Conservation (phyloP, 2,329 filamentous ascomycete species). For the Stromatinia cepivora region DNA sequence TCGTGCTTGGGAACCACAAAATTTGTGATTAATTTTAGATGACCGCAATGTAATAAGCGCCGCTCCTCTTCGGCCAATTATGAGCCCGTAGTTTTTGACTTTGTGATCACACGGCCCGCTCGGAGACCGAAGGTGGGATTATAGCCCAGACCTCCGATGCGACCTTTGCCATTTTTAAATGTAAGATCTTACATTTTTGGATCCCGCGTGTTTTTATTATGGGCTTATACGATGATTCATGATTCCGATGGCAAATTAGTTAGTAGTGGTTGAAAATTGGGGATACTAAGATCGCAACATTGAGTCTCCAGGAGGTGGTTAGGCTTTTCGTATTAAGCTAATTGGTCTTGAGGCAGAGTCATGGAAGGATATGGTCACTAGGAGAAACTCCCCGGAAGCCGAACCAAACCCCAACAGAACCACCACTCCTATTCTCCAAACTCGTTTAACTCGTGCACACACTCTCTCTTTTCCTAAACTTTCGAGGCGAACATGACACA, state of each 20-base stretch:
- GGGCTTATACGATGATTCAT: background rate
- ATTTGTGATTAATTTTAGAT: background rate
- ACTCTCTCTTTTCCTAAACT: background rate
- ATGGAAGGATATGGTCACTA: background rate
- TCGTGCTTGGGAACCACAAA: background rate
- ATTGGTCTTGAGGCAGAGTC: no score
- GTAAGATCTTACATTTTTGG: background rate
- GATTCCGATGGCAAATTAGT: background rate
- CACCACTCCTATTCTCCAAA: background rate
- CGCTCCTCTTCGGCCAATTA: background rate
- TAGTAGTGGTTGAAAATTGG: background rate
- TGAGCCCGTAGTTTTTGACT: background rate
- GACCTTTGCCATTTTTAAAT: background rate
- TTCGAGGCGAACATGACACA: background rate
- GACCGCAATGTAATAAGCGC: conserved; percentile 5
- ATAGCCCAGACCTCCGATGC: background rate
- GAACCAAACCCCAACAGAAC: background rate
- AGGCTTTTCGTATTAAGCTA: background rate
- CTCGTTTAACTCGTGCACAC: background rate
- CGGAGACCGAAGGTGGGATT: background rate
- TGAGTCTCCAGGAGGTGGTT: background rate
- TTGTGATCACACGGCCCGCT: background rate
- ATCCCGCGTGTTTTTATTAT: background rate
- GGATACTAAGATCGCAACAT: background rate
- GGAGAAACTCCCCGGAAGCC: background rate